A percentile compares a stretch with the other conserved stretches of the same genome.
phyloP scores from a whole-genome alignment of 306 rosid species.

The Gynostemma pentaphyllum region DNA sequence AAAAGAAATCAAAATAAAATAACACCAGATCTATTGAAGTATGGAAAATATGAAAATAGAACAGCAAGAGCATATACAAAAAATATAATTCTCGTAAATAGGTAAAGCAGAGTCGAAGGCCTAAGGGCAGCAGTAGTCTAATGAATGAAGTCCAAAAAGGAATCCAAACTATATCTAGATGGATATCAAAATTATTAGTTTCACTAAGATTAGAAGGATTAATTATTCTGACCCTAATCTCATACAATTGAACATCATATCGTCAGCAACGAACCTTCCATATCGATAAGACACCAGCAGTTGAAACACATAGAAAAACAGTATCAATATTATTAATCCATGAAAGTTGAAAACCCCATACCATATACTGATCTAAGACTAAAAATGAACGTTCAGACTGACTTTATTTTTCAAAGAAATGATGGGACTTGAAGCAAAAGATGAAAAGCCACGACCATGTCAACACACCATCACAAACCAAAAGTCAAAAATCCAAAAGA shows the following conservation, averaged over 20 bases:
- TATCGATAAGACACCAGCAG: not conserved
- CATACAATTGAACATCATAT: not conserved
- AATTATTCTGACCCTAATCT: not conserved
- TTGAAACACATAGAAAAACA: not conserved
- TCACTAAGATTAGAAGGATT: not conserved
- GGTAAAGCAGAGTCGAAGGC: not conserved
- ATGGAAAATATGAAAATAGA: not conserved
- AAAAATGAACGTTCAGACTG: not conserved
- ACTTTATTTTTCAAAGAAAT: not conserved
- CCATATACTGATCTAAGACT: not conserved
- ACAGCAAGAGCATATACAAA: not conserved
- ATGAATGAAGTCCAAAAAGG: not conserved
- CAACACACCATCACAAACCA: slow-evolving; percentile 5
- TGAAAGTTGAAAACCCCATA: not conserved
- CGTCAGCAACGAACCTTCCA: not conserved
- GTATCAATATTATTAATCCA: not conserved
- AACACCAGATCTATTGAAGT: not conserved
- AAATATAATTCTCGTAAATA: not conserved
- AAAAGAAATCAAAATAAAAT: slow-evolving; percentile 13
- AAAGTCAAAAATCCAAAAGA: slow-evolving; percentile 5
- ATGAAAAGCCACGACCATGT: not conserved
- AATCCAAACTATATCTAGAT: not conserved
- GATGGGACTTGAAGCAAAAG: not conserved
- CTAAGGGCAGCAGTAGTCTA: not conserved
- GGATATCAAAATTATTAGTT: not conserved